Evolutionary conservation across 2,329 filamentous ascomycete species (phyloP).

Genomic region (Orbilia ellipsospora): DNA sequence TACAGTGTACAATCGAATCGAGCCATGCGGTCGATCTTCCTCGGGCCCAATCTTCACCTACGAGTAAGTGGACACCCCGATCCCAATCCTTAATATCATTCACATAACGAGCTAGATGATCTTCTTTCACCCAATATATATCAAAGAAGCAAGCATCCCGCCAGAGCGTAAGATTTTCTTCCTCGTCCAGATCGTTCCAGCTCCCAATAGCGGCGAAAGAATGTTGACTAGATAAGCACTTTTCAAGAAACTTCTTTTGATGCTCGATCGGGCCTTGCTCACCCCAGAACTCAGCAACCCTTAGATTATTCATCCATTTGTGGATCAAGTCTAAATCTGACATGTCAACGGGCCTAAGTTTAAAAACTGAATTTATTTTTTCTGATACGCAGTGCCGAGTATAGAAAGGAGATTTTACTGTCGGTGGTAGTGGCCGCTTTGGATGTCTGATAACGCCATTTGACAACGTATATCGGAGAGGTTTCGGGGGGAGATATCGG

Average conservation of each 20-base stretch:
- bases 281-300: slow-evolving; percentile 88
- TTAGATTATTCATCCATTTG: slow-evolving; percentile 87
- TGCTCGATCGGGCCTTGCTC: slow-evolving; percentile 68
- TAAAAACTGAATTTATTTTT: slow-evolving; percentile 79
- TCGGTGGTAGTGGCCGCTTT: slow-evolving; percentile 84
- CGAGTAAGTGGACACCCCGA: slow-evolving; percentile 84
- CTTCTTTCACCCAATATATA: slow-evolving; percentile 98
- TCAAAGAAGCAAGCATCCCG: slow-evolving; percentile 80
- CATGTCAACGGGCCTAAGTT: slow-evolving; percentile 71
- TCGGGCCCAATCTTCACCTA: slow-evolving; percentile 92
- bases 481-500: slow-evolving; percentile 68
- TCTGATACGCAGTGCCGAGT: slow-evolving; percentile 81
- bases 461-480: slow-evolving; percentile 82
- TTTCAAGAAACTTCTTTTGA: slow-evolving; percentile 75
- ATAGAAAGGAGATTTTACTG: slow-evolving; percentile 92
- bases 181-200: slow-evolving; percentile 72
- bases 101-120: slow-evolving; percentile 75
- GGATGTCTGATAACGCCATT: slow-evolving; percentile 81
- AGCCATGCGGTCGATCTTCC: slow-evolving; percentile 85
- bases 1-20: slow-evolving; percentile 86
- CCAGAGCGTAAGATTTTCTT: slow-evolving; percentile 46
- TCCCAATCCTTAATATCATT: slow-evolving; percentile 81
- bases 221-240: slow-evolving; percentile 74
- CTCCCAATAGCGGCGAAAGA: slow-evolving; percentile 91
- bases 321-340: slow-evolving; percentile 76